Base-by-base conservation (phyloP, 768 basidiomycete species). In the Albatrellus ellisii region DNA sequence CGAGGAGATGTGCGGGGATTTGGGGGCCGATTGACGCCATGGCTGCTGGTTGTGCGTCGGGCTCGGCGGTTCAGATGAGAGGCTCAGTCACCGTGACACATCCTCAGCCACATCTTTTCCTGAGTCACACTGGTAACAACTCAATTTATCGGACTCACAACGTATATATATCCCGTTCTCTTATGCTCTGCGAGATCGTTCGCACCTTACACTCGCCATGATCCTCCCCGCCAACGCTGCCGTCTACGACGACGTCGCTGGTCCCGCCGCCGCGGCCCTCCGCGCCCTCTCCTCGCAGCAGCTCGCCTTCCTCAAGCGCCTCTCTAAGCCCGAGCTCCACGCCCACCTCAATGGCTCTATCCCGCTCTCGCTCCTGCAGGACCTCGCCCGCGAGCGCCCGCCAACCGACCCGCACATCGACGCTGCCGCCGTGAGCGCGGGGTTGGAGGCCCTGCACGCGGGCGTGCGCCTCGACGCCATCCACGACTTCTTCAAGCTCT, bases 291-390 rank as follows among this genome's bases (percentile, higher is more conserved):
- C 62, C 8, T 47, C 62, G 0, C 47, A 59, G 5, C 76, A 87
- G 48, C 38, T 77, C 18, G 26, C 55, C 4, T 89, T 88, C 57
- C 62, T 90, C 32, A 63, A 71, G 36, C 43, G 47, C 1, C 66
- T 88, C 0, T 80, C 80, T 8, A 90, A 90, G 58, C 84, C 86
- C 1, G 87, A 91, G 54, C 69, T 90, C 0, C 87, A 89, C 47
- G 87, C 86, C 0, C 86, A 89, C 53, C 70, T 88, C 4, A 88
- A 88, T 50, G 86, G 86, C 0, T 89, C 76, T 8, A 88, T 90
- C 26, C 87, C 87, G 1, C 60, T 87, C 20, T 40, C 60, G 0
- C 59, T 73, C 21, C 68, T 89, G 0, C 73, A 75, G 47, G 67
- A 74, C 6, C 72, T 90, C 11, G 81, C 79, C 0, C 48, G 51